phyloP scores from a whole-genome alignment of 2,329 filamentous ascomycete genomes.

The Leptographium flavum region DNA sequence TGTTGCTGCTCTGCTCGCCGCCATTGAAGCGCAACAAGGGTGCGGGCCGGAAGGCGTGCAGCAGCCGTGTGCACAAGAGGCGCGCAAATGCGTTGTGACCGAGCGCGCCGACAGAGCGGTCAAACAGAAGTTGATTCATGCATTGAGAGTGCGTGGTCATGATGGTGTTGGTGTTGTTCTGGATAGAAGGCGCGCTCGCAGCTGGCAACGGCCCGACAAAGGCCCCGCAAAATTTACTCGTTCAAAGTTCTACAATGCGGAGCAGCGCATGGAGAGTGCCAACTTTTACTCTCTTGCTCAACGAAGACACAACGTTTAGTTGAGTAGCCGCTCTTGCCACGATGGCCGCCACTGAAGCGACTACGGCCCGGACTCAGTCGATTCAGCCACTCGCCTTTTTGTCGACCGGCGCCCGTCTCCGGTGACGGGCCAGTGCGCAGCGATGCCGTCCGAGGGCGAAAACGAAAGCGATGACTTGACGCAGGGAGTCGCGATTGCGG shows the following conservation, averaged over 20 bases:
- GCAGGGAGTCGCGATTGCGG: too few species aligned
- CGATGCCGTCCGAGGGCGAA: background rate
- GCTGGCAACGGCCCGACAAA: constrained; percentile 1
- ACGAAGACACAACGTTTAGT: too few species aligned
- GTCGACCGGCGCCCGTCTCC: background rate
- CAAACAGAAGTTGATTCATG: constrained; percentile 65
- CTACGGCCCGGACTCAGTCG: too few species aligned
- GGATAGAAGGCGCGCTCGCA: background rate
- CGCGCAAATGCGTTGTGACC: constrained; percentile 49
- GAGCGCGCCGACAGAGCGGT: constrained; percentile 59
- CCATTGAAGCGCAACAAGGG: constrained; percentile 59
- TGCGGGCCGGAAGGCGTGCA: constrained; percentile 54
- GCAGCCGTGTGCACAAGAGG: constrained; percentile 48
- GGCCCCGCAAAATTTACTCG: background rate
- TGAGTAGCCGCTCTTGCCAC: too few species aligned
- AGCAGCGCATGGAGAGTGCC: background rate
- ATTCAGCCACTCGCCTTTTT: background rate
- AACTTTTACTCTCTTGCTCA: too few species aligned
- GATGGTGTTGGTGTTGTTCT: background rate
- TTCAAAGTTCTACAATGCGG: background rate
- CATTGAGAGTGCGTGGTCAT: constrained; percentile 6
- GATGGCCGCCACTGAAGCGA: background rate
- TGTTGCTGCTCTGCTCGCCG: constrained; percentile 25
- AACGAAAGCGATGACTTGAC: background rate
- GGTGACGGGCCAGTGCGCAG: background rate